These are phyloP conservation scores for Coleophoma cylindrospora DNA, from an alignment of 2,329 filamentous ascomycete genomes.

Conservation along the genomic window DNA sequence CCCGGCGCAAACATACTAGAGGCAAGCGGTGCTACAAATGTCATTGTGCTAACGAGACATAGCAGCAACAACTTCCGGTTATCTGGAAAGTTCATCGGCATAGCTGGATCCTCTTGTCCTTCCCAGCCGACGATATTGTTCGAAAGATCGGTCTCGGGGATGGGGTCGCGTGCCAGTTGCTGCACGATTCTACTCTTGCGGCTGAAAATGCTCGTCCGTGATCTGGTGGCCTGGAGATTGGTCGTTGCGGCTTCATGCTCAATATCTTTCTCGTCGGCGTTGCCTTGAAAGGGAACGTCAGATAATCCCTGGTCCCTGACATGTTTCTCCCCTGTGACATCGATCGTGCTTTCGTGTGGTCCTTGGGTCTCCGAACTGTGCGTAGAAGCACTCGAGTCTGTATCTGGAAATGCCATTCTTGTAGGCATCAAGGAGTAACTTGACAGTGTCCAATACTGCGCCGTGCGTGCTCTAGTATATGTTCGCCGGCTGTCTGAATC, in stretches of 20 bases:
- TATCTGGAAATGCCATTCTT: no score
- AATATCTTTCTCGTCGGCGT: not conserved
- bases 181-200: not conserved
- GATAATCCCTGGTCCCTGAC: not conserved
- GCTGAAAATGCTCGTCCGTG: not conserved
- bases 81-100: conserved; percentile 34
- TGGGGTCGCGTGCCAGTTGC: not conserved
- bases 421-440: no score
- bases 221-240: not conserved
- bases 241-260: not conserved
- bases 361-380: no score
- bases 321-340: not conserved
- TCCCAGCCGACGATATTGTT: conserved; percentile 52
- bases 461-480: no score
- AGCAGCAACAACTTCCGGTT: not conserved
- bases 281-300: not conserved
- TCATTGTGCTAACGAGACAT: conserved; percentile 17
- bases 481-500: no score
- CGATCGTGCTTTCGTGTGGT: no score
- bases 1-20: conserved; percentile 39
- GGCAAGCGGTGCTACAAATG: conserved; percentile 17
- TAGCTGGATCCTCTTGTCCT: conserved; percentile 44
- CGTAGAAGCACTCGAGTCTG: no score
- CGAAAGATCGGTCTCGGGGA: conserved; percentile 33
- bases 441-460: no score